Conservation (phyloP, 805 yeast genomes). For the Monosporozyma unispora region DNA sequence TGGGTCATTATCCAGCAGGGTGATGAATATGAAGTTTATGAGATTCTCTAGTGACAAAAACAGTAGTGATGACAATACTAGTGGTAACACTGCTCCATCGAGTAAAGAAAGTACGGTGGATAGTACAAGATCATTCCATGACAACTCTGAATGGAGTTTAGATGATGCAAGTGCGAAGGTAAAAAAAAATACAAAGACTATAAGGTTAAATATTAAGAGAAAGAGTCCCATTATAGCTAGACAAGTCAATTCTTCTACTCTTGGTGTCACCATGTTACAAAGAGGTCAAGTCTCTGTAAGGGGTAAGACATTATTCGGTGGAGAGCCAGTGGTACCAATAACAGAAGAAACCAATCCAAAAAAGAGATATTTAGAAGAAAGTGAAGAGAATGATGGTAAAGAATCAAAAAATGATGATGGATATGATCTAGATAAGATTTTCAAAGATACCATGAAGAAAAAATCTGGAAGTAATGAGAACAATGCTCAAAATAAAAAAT, state of each 20-base stretch:
- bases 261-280: conserved; percentile 2
- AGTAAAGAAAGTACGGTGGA: neutral
- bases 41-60: conserved; percentile 33
- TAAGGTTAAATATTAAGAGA: neutral
- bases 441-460: conserved; percentile 17
- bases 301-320: conserved; percentile 3
- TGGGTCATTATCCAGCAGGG: conserved; percentile 50
- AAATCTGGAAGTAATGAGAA: neutral
- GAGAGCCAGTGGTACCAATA: neutral
- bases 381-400: neutral
- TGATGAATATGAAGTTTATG: conserved; percentile 80
- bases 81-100: conserved; percentile 16
- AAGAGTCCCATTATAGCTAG: neutral
- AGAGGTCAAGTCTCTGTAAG: neutral
- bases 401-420: conserved; percentile 20
- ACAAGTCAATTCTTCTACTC: neutral
- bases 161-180: neutral
- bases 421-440: conserved; percentile 18
- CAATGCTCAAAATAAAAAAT: neutral
- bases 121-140: conserved; percentile 8
- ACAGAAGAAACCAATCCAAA: conserved; percentile 24
- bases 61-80: conserved; percentile 27
- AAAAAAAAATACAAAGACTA: neutral
- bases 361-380: neutral
- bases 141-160: conserved; percentile 18